Evolutionary conservation across 23 red algal genomes (phyloP), one percentile per base, ranked within the genome.

Genomic region (Gracilaria caudata): DNA sequence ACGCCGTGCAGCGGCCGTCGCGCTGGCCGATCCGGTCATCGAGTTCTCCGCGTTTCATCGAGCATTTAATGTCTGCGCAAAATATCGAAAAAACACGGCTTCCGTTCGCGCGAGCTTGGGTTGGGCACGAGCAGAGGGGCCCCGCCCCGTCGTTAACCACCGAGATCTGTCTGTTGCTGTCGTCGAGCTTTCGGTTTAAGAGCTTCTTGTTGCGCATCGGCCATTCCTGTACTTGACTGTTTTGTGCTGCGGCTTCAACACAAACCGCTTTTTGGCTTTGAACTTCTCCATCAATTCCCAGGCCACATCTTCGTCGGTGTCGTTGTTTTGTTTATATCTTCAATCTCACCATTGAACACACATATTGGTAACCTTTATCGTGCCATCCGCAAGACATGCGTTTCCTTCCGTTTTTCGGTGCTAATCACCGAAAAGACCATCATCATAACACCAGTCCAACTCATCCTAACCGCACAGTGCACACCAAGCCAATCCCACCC

Each of bases 401-500:
- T 17, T 26, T 75, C 70, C 47, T 75, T 29, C 70, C 70, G 37
- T 33, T 75, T 46, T 39, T 47, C 40, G 70, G 70, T 39, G 70
- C 39, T 14, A 75, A 75, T 25, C 70, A 34, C 38, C 70, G 37
- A 34, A 9, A 38, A 36, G 47, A 75, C 26, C 40, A 28, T 5
- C 70, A 75, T 75, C 21, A 47, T 28, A 20, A 19, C 1, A 75
- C 70, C 37, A 43, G 9, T 49, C 39, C 3, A 28, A 43, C 26
- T 21, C 70, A 75, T 16, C 20, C 21, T 2, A 43, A 46, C 32
- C 70, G 33, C 20, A 1, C 35, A 1, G 70, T 75, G 4, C 43
- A 75, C 33, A 75, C 37, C 70, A 75, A 75, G n/a, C 70, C 70
- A 46, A 47, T 75, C 33, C 70, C 70, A 40, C 70, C 70, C 38